Conservation (phyloP, 441 rosid genomes). For the Corymbia citriodora region DNA sequence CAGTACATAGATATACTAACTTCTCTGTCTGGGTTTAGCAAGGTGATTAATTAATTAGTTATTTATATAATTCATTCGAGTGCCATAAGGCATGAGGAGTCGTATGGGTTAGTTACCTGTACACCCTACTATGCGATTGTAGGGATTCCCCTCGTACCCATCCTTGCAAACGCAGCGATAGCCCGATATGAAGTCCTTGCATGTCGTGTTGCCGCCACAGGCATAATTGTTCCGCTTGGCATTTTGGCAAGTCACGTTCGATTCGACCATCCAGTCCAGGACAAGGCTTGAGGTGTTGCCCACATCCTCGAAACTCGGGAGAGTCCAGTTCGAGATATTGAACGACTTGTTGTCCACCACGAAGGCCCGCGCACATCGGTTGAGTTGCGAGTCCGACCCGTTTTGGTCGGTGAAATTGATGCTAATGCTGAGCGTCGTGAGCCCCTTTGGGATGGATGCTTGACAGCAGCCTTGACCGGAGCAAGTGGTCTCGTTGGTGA, state of each 20-base stretch:
- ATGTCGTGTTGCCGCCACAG: fast-evolving
- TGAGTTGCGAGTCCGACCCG: fast-evolving
- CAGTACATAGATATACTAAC: fast-evolving
- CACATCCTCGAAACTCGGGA: not conserved
- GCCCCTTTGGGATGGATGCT: not conserved
- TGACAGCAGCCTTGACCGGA: not conserved
- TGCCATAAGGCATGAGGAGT: not conserved
- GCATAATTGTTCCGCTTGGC: fast-evolving
- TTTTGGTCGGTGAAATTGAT: fast-evolving
- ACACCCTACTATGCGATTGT: fast-evolving
- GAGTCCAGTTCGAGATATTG: not conserved
- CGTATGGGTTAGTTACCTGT: not conserved
- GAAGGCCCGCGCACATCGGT: not conserved
- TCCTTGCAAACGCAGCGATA: not conserved
- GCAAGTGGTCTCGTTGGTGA: not conserved
- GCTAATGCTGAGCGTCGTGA: fast-evolving
- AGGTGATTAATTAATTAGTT: not conserved
- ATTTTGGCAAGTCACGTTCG: fast-evolving
- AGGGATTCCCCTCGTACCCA: not conserved
- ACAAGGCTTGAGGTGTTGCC: fast-evolving
- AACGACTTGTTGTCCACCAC: not conserved
- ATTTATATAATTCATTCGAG: not conserved
- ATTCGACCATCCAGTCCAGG: not conserved
- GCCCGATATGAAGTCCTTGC: not conserved
- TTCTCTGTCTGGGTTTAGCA: fast-evolving